These are phyloP conservation scores for Xylaria hypoxylon DNA, from an alignment of 2,329 filamentous ascomycete species.

Conservation along the genomic window DNA sequence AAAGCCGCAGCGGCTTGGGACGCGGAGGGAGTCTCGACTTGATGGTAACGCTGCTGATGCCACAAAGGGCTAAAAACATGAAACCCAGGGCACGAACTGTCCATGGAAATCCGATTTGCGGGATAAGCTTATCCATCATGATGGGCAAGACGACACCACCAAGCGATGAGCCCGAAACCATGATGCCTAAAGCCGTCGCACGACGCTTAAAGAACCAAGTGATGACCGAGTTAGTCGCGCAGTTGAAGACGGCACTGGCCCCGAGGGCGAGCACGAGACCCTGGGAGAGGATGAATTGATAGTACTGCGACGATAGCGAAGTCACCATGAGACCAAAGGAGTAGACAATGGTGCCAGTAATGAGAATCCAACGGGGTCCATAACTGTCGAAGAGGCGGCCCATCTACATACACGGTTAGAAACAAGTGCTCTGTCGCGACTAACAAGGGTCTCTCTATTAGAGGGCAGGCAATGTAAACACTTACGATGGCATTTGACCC, in stretches of 20 bases:
- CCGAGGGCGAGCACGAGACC: slow-evolving; percentile 50
- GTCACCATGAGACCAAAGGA: slow-evolving; percentile 72
- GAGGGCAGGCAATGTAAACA: neutral
- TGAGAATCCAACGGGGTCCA: slow-evolving; percentile 54
- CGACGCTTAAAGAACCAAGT: slow-evolving; percentile 30
- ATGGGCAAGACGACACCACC: slow-evolving; percentile 68
- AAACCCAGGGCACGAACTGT: slow-evolving; percentile 54
- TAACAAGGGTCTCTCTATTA: neutral
- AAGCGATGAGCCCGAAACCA: slow-evolving; percentile 60
- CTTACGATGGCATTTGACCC: slow-evolving; percentile 55
- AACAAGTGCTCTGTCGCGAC: neutral
- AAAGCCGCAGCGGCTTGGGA: slow-evolving; percentile 56
- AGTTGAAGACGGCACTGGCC: slow-evolving; percentile 33
- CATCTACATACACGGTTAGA: slow-evolving; percentile 18
- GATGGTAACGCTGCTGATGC: slow-evolving; percentile 49
- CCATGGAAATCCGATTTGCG: slow-evolving; percentile 54
- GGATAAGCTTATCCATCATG: slow-evolving; percentile 63
- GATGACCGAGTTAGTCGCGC: slow-evolving; percentile 24
- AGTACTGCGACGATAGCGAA: slow-evolving; percentile 57
- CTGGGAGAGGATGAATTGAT: slow-evolving; percentile 56
- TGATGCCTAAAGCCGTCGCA: slow-evolving; percentile 22
- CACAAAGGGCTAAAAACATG: slow-evolving; percentile 51
- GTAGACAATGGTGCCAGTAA: slow-evolving; percentile 63
- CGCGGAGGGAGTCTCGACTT: slow-evolving; percentile 53
- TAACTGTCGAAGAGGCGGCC: slow-evolving; percentile 31